Conservation (phyloP, 2,329 filamentous ascomycete genomes). For the Alternaria tenuissima region DNA sequence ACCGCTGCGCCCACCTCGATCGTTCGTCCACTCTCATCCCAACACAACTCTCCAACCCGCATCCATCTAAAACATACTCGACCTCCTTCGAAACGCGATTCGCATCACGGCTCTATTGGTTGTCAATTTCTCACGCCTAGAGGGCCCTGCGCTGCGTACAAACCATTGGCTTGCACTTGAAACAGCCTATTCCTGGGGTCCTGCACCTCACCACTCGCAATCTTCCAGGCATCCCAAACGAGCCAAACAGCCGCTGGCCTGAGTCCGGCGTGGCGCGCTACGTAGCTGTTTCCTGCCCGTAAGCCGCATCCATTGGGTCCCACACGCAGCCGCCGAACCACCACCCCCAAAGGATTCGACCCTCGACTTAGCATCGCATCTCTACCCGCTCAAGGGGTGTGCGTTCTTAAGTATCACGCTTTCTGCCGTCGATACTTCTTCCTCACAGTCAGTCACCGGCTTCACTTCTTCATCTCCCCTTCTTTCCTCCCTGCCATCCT, state of each 20-base stretch:
- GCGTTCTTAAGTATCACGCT: slow-evolving; percentile 44
- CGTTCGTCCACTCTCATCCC: slow-evolving; percentile 6
- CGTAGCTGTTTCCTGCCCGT: slow-evolving; percentile 27
- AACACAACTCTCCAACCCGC: slow-evolving; percentile 20
- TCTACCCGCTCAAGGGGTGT: slow-evolving; percentile 25
- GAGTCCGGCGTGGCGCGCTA: slow-evolving; percentile 43
- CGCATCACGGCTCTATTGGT: slow-evolving; percentile 40
- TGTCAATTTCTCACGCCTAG: slow-evolving; percentile 39
- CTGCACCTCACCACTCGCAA: slow-evolving; percentile 38
- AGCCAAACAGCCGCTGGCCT: slow-evolving; percentile 45
- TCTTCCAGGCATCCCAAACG: slow-evolving; percentile 35
- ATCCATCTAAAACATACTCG: slow-evolving; percentile 42
- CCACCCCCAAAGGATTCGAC: slow-evolving; percentile 34
- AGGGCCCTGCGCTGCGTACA: slow-evolving; percentile 30
- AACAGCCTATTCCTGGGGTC: slow-evolving; percentile 47
- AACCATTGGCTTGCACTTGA: slow-evolving; percentile 46
- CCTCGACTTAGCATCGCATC: slow-evolving; percentile 26
- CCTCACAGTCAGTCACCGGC: slow-evolving; percentile 43
- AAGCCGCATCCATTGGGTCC: slow-evolving; percentile 40
- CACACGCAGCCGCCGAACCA: slow-evolving; percentile 34
- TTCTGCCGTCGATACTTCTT: slow-evolving; percentile 33
- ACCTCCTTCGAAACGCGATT: slow-evolving; percentile 44
- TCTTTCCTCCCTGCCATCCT: slow-evolving; percentile 35
- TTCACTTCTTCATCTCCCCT: slow-evolving; percentile 36
- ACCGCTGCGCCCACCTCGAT: slow-evolving; percentile 14